These are phyloP conservation scores for Tylopilus sp. DNA, from an alignment of 768 basidiomycete species.

Conservation along the genomic window DNA sequence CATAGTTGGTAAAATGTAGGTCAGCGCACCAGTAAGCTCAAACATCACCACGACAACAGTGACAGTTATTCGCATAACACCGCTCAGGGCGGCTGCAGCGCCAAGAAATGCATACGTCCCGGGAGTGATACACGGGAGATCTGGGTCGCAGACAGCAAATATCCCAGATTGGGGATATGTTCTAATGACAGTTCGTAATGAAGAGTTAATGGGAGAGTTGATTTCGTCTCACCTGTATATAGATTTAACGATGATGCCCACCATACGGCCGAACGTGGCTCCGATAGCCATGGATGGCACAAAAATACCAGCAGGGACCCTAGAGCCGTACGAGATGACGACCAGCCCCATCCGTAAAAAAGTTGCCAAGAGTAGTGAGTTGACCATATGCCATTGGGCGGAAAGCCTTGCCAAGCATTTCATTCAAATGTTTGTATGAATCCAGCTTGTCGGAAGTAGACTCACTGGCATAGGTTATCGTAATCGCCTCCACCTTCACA, in stretches of 20 bases:
- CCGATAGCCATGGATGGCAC: slow-evolving; percentile 99
- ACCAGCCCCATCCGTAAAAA: slow-evolving; percentile 84
- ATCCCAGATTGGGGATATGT: slow-evolving; percentile 81
- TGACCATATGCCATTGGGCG: slow-evolving; percentile 92
- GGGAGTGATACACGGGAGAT: slow-evolving; percentile 95
- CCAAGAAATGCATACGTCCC: slow-evolving; percentile 98
- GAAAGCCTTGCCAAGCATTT: slow-evolving; percentile 53
- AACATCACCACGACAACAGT: slow-evolving; percentile 99
- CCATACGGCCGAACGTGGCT: slow-evolving; percentile 94
- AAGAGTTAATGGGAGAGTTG: not conserved
- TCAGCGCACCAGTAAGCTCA: slow-evolving; percentile 94
- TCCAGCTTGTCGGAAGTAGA: slow-evolving; percentile 6
- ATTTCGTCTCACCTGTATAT: slow-evolving; percentile 67
- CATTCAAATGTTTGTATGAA: slow-evolving; percentile 1
- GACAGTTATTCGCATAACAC: slow-evolving; percentile 95
- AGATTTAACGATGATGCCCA: slow-evolving; percentile 95
- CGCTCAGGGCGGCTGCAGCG: slow-evolving; percentile 93
- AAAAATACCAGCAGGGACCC: slow-evolving; percentile 97
- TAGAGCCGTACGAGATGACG: slow-evolving; percentile 91
- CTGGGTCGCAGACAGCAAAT: slow-evolving; percentile 87
- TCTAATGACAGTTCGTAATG: slow-evolving; percentile 36
- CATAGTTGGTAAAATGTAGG: slow-evolving; percentile 98
- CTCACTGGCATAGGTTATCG: slow-evolving; percentile 93
- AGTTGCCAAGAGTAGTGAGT: slow-evolving; percentile 88
- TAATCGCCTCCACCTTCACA: slow-evolving; percentile 93